Evolutionary conservation across 1,139 yeast genomes (phyloP).

Genomic region (Pichia sp.): DNA sequence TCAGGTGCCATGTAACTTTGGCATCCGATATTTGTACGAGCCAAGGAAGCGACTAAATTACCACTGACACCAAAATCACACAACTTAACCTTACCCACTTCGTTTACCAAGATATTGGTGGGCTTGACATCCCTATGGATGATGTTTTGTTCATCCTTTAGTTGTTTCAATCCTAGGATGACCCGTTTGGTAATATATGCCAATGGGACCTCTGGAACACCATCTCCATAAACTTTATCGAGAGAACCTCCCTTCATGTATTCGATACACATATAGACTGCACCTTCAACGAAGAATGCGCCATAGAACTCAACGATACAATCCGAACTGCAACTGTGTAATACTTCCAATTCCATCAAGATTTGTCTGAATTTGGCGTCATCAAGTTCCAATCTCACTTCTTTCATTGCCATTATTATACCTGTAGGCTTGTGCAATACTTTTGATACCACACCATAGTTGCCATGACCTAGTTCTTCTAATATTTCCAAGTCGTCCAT

Average conservation of each 20-base stretch:
- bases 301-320: slow-evolving; percentile 94
- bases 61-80: slow-evolving; percentile 98
- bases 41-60: slow-evolving; percentile 89
- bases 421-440: slow-evolving; percentile 94
- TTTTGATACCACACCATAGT: slow-evolving; percentile 91
- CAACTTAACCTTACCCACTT: slow-evolving; percentile 79
- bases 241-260: slow-evolving; percentile 97
- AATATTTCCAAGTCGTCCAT: slow-evolving; percentile 78
- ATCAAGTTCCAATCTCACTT: slow-evolving; percentile 85
- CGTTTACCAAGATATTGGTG: slow-evolving; percentile 79
- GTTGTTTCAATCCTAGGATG: slow-evolving; percentile 73
- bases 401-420: slow-evolving; percentile 94
- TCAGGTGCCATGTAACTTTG: slow-evolving; percentile 99
- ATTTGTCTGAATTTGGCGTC: slow-evolving; percentile 90
- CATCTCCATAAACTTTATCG: slow-evolving; percentile 73
- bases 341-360: slow-evolving; percentile 88
- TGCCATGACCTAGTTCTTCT: slow-evolving; percentile 90
- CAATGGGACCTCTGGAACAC: slow-evolving; percentile 70
- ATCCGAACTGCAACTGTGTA: slow-evolving; percentile 86
- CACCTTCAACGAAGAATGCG: slow-evolving; percentile 95
- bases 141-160: slow-evolving; percentile 85
- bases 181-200: slow-evolving; percentile 82
- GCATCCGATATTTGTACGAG: slow-evolving; percentile 95
- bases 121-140: slow-evolving; percentile 98
- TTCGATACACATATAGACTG: slow-evolving; percentile 98